Conservation (phyloP, 2,329 filamentous ascomycete genomes). For the Ceratocystis cubensis region DNA sequence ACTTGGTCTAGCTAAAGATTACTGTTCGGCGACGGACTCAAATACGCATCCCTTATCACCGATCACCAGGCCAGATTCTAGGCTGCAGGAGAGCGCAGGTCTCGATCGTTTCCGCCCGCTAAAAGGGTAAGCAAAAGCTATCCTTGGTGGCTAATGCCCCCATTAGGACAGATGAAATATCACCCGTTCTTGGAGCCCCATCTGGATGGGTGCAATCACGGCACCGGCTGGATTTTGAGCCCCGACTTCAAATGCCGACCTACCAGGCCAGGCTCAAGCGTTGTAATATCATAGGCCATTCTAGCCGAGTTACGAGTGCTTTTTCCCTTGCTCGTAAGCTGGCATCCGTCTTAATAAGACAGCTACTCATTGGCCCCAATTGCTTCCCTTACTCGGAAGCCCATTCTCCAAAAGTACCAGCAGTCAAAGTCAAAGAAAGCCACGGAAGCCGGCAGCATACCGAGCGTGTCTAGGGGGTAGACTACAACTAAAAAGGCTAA, state of each 20-base stretch:
- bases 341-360: neutral
- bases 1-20: neutral
- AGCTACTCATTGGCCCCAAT: neutral
- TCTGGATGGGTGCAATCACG: too few relatives aligned
- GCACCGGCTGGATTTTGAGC: neutral
- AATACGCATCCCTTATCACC: neutral
- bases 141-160: too few relatives aligned
- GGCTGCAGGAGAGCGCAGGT: neutral
- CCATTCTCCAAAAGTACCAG: neutral
- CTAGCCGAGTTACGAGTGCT: neutral
- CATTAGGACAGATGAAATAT: too few relatives aligned
- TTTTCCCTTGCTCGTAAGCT: neutral
- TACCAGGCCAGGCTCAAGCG: neutral
- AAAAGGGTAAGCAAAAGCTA: too few relatives aligned
- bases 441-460: constrained; percentile 2
- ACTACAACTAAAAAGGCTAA: neutral
- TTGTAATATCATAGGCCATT: neutral
- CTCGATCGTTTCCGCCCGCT: neutral
- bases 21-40: neutral
- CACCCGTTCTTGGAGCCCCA: too few relatives aligned
- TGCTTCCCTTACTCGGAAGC: neutral
- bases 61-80: too few relatives aligned
- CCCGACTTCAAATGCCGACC: neutral
- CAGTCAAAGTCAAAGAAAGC: neutral
- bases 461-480: neutral